These are phyloP conservation scores for Cadophora sp. DNA, from an alignment of 2,329 filamentous ascomycete genomes.

Conservation along the genomic window DNA sequence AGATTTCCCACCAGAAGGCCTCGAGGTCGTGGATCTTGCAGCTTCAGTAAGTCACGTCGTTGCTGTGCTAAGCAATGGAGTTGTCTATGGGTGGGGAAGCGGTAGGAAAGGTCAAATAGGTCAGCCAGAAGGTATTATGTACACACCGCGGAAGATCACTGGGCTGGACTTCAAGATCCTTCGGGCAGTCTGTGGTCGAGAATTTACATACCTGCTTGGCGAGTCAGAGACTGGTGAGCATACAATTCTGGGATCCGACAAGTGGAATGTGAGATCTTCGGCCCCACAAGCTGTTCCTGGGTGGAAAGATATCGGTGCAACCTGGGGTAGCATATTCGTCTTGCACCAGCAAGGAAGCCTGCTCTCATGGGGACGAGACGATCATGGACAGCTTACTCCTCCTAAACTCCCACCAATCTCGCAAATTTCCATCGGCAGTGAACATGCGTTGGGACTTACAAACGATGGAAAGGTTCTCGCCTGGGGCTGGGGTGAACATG, in stretches of 20 bases:
- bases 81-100: conserved; percentile 88
- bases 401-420: conserved; percentile 61
- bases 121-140: conserved; percentile 57
- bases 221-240: conserved; percentile 63
- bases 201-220: conserved; percentile 80
- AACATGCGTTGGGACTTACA: conserved; percentile 82
- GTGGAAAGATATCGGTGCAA: conserved; percentile 75
- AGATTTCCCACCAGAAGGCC: conserved; percentile 67
- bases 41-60: conserved; percentile 82
- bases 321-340: conserved; percentile 84
- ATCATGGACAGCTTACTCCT: conserved; percentile 82
- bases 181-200: conserved; percentile 78
- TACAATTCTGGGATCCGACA: conserved; percentile 75
- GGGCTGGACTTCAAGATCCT: conserved; percentile 65
- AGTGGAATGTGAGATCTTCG: conserved; percentile 68
- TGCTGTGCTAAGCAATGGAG: conserved; percentile 74
- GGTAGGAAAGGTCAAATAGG: conserved; percentile 87
- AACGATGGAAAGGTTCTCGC: conserved; percentile 71
- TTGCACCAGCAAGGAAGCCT: conserved; percentile 66
- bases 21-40: conserved; percentile 67
- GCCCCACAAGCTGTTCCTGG: conserved; percentile 59
- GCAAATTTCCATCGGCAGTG: conserved; percentile 82
- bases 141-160: conserved; percentile 66
- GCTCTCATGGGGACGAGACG: conserved; percentile 80
- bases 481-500: conserved; percentile 98